Evolutionary conservation across 2,329 filamentous ascomycete genomes (phyloP), one percentile per base, ranked within the genome.

Genomic region (Mycogone perniciosa): DNA sequence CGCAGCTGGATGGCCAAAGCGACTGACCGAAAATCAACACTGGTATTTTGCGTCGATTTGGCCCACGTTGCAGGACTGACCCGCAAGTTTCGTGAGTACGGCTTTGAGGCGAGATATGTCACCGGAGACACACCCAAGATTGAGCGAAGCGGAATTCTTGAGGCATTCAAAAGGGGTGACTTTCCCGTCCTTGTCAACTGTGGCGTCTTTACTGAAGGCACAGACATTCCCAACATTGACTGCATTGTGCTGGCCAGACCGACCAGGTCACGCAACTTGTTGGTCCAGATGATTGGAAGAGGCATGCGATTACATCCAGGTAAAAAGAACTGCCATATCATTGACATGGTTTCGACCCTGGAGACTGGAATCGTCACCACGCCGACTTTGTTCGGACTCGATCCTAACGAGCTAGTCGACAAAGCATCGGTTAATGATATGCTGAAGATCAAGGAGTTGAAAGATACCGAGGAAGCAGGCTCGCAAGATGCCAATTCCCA

Each of bases 201-300:
- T 63, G 91, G 91, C 7, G 88, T 99, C 38, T 97, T 96, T 62
- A 97, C 92, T 0, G 93, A 99, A 71, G 93, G 93, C 2, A 99
- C 93, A 1, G 93, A 99, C 62, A 96, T 99, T 31, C 93, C 95
- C 5, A 96, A 95, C 64, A 88, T 99, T 57, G 93, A 99, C 71
- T 97, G 93, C 63, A 81, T 99, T 27, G 65, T 99, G 7, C 77
- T 99, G 7, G 90, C 87, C 4, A 77, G 93, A 27, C 93, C 93
- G 0, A 99, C 93, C 1, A 84, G 85, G 59, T 97, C 93, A 11
- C 83, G 88, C n/a, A 97, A 96, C 60, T 73, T 99, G 2, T 80
- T 99, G 1, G 83, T 97, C 1, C 93, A 99, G 68, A 99, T 99
- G 93, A 96, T 99, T 55, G 93, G 93, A 1, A 81, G 93, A 60